Conservation (phyloP, 352 stramenopile genomes). For the Globisporangium abappressorium region DNA sequence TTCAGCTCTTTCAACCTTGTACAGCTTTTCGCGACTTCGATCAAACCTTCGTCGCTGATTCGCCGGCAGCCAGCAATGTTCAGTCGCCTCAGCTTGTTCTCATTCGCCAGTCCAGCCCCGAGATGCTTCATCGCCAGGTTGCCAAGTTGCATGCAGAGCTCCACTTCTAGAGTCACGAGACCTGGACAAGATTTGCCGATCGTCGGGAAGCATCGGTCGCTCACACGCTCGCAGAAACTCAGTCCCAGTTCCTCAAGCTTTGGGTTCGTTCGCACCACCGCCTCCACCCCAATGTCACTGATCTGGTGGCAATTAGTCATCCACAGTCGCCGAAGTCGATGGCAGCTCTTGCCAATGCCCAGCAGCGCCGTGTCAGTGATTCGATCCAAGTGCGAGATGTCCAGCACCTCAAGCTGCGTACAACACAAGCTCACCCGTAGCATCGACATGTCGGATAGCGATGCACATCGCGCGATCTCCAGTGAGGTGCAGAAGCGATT, state of each 20-base stretch:
- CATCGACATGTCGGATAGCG: slow-evolving; percentile 43
- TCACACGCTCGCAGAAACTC: slow-evolving; percentile 69
- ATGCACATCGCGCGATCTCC: slow-evolving; percentile 33
- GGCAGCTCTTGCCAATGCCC: slow-evolving; percentile 49
- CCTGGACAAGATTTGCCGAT: slow-evolving; percentile 46
- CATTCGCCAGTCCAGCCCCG: slow-evolving; percentile 34
- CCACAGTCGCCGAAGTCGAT: slow-evolving; percentile 46
- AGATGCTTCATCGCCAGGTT: slow-evolving; percentile 61
- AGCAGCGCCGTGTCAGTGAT: slow-evolving; percentile 58
- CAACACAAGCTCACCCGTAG: slow-evolving; percentile 41
- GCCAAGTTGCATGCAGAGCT: slow-evolving; percentile 62
- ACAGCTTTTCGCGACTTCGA: slow-evolving; percentile 60
- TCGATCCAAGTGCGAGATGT: slow-evolving; percentile 65
- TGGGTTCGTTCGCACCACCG: slow-evolving; percentile 43
- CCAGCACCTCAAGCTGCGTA: slow-evolving; percentile 68
- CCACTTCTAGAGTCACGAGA: slow-evolving; percentile 45
- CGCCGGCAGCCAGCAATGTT: slow-evolving; percentile 79
- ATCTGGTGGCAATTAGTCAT: slow-evolving; percentile 66
- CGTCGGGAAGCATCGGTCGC: slow-evolving; percentile 52
- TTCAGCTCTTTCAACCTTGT: slow-evolving; percentile 70
- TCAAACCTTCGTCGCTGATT: slow-evolving; percentile 74
- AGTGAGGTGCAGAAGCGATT: slow-evolving; percentile 52
- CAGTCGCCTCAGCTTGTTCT: slow-evolving; percentile 52
- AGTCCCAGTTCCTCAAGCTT: slow-evolving; percentile 54
- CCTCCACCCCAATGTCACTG: slow-evolving; percentile 74